Evolutionary conservation across 2,329 filamentous ascomycete genomes (phyloP).

Genomic region (Aureobasidium sp.): DNA sequence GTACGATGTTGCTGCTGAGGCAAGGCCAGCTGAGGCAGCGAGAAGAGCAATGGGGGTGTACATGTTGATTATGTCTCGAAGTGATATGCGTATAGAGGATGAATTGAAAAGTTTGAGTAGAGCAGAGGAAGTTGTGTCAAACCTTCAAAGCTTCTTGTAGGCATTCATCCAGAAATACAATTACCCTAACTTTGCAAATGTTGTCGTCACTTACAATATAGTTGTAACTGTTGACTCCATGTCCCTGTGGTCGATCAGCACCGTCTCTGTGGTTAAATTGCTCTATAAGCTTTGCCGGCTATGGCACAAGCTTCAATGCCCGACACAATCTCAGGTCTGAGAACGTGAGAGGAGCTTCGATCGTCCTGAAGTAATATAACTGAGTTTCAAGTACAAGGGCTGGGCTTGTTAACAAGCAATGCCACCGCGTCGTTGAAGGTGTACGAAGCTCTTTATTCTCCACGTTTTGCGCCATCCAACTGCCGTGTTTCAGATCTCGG

Average conservation of each 20-base stretch:
- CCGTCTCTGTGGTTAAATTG: background rate
- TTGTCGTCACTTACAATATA: conserved; percentile 10
- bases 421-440: background rate
- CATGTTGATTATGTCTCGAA: background rate
- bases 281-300: background rate
- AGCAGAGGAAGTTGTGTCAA: background rate
- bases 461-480: background rate
- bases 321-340: background rate
- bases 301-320: background rate
- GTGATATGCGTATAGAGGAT: background rate
- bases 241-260: background rate
- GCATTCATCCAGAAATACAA: background rate
- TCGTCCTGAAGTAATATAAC: background rate
- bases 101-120: background rate
- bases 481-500: conserved; percentile 7
- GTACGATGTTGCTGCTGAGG: conserved; percentile 16
- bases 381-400: background rate
- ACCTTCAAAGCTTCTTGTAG: background rate
- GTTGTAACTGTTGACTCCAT: background rate
- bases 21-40: background rate
- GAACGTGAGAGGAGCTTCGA: background rate
- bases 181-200: background rate
- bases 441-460: background rate
- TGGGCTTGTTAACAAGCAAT: background rate
- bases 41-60: background rate